phyloP scores from a whole-genome alignment of 1,284 basidiomycete genomes.

The Papiliotrema fonsecae region DNA sequence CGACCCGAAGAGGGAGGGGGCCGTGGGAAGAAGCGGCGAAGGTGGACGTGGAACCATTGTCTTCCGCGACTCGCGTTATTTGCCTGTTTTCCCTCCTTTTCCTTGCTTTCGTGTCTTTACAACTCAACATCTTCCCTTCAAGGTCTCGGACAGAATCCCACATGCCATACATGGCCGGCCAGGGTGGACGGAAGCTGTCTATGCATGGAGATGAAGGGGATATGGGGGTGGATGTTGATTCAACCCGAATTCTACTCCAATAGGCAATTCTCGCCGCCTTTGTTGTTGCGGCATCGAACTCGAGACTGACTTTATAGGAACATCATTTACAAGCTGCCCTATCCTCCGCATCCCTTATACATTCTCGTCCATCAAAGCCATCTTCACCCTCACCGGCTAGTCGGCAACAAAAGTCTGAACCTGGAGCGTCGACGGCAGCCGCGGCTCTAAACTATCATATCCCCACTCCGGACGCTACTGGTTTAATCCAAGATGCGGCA shows the following conservation, averaged over 20 bases:
- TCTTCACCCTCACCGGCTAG: slow-evolving; percentile 15
- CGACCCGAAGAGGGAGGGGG: slow-evolving; percentile 16
- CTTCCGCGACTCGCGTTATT: neutral
- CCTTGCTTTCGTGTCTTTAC: neutral
- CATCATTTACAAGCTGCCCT: slow-evolving; percentile 75
- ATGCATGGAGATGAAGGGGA: neutral
- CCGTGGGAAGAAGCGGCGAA: slow-evolving; percentile 6
- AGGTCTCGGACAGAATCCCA: no score
- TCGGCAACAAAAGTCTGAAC: slow-evolving; percentile 3
- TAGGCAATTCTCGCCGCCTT: slow-evolving; percentile 17
- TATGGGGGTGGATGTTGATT: neutral
- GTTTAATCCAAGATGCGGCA: slow-evolving; percentile 60
- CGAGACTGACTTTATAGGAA: slow-evolving; percentile 68
- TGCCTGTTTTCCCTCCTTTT: neutral
- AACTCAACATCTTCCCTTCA: neutral
- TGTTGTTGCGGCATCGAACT: slow-evolving; percentile 43
- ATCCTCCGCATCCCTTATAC: slow-evolving; percentile 44
- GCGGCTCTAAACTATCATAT: slow-evolving; percentile 63
- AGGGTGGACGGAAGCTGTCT: neutral
- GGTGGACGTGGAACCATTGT: neutral
- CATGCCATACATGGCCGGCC: no score
- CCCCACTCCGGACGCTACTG: slow-evolving; percentile 85
- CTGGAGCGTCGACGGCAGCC: slow-evolving; percentile 12
- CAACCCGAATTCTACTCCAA: slow-evolving; percentile 15
- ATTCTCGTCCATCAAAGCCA: slow-evolving; percentile 35